These are phyloP conservation scores for Linderina pennispora DNA, from an alignment of 192 early-diverging fungal species.

Conservation along the genomic window DNA sequence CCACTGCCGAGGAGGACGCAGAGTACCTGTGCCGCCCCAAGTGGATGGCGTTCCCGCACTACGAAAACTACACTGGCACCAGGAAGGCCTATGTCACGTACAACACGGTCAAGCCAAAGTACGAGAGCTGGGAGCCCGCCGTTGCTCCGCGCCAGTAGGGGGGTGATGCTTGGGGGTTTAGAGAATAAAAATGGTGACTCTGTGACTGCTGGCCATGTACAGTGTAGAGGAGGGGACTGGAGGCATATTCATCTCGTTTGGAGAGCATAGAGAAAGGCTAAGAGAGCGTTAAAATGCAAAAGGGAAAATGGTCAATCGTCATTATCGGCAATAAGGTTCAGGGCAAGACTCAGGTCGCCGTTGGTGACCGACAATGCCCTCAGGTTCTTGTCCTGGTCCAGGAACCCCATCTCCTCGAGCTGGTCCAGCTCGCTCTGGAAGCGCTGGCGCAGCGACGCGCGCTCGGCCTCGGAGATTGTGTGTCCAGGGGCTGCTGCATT, in stretches of 20 bases:
- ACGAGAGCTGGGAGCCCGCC: constrained; percentile 31
- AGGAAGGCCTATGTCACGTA: constrained; percentile 39
- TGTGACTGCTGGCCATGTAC: no score
- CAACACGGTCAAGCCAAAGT: constrained; percentile 46
- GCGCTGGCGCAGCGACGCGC: constrained; percentile 35
- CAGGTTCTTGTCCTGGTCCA: constrained; percentile 76
- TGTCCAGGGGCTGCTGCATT: no score
- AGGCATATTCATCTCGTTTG: no score
- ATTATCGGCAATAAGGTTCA: constrained; percentile 51
- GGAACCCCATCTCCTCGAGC: constrained; percentile 94
- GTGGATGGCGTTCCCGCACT: constrained; percentile 41
- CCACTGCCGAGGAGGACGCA: constrained; percentile 20
- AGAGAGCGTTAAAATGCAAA: background rate
- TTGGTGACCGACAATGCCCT: constrained; percentile 76
- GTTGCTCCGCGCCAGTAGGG: constrained; percentile 13
- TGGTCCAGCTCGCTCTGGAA: constrained; percentile 63
- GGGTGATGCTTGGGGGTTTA: no score
- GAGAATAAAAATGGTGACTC: no score
- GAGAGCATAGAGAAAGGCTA: background rate
- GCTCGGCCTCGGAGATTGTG: constrained; percentile 1
- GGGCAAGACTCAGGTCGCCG: constrained; percentile 81
- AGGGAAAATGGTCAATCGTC: constrained; percentile 3
- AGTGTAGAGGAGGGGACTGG: no score
- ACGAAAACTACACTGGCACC: constrained; percentile 44
- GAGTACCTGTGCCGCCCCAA: constrained; percentile 29